Evolutionary conservation across 768 basidiomycete genomes (phyloP), one percentile per base, ranked within the genome.

Genomic region (Tephrocybe sp.): DNA sequence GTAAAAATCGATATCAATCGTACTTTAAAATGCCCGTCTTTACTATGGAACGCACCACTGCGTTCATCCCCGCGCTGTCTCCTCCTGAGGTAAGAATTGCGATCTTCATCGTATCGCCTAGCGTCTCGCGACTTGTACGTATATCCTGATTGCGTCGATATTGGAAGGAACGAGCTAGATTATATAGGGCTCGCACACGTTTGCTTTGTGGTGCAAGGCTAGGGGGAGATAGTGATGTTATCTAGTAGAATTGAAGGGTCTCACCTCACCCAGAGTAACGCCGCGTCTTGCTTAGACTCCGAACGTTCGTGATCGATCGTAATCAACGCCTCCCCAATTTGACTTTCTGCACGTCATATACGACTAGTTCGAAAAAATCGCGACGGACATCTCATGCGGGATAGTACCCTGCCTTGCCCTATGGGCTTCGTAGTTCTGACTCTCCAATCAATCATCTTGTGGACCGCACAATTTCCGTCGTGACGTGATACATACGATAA

Each of bases 51-150:
- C 97, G 89, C 44, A 99, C 96, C 47, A 85, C 91, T 26, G 93
- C 92, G 64, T 96, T 95, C 92, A 94, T 92, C 61, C 97, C 97
- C 44, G 97, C 95, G 70, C 90, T 92, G 76, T 99, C 97, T 63
- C 97, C 96, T 38, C 96, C 97, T 2, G 88, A 91, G 1, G 97
- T 99, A 56, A 98, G 82, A 42, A 96, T 87, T 1, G 95, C 96
- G 64, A 97, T 80, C 75, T 92, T 94, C 84, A 94, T 92, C 26
- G 47, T 63, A 32, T 37, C 21, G 18, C 36, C 18, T 8, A 19
- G 36, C 21, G 6, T 37, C 6, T 18, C 16, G 8, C 3, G 36
- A 37, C 9, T 7, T 37, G 6, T 9, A n/a, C 21, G 6, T 9
- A n/a, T n/a, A 6, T 37, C n/a, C 36, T 37, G 36, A 19, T 37